Evolutionary conservation across 2,329 filamentous ascomycete species (phyloP), one percentile per base, ranked within the genome.

Genomic region (Pestalotiopsis sp.): DNA sequence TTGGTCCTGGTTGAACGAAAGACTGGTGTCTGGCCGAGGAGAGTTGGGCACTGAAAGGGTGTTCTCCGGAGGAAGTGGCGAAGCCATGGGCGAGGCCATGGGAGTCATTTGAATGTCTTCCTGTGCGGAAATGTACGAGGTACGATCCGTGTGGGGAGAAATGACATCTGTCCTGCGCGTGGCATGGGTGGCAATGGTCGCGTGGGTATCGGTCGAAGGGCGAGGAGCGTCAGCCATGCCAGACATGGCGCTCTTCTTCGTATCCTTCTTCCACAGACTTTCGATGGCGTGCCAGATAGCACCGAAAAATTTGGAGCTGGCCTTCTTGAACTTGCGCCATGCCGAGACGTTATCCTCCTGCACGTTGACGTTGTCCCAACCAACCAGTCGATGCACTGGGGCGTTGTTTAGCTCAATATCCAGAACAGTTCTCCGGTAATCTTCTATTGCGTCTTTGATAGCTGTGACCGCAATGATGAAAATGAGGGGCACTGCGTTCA

Each of bases 391-490:
- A 80, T 99, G 95, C 11, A 98, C 93, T 0, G 95, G 93, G 2
- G 96, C 96, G 78, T 99, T 98, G 82, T 99, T 99, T 71, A 99
- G 86, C 76, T 97, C 93, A 72, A 91, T 97, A 78, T 99, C 96
- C 58, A 98, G 90, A 57, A 94, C 85, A 0, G 95, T 98, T 81
- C 96, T 88, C 74, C 96, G 89, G 85, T 94, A 98, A 82, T 99
- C 96, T 81, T 99, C 96, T 72, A 98, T 91, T 20, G 91, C 96
- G 79, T 99, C 96, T 81, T 98, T 99, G 80, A 98, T 88, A 36
- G 94, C 91, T 2, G 96, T 99, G 67, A 98, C 89, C 70, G 88
- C 83, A 67, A 99, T 86, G 80, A 99, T 98, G 76, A 97, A 91
- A 73, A 99, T 98, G 72, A 99, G 85, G 66, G 96, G 96, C 25